Conservation (phyloP, 1,139 yeast genomes). For the Zygosaccharomyces sapae region DNA sequence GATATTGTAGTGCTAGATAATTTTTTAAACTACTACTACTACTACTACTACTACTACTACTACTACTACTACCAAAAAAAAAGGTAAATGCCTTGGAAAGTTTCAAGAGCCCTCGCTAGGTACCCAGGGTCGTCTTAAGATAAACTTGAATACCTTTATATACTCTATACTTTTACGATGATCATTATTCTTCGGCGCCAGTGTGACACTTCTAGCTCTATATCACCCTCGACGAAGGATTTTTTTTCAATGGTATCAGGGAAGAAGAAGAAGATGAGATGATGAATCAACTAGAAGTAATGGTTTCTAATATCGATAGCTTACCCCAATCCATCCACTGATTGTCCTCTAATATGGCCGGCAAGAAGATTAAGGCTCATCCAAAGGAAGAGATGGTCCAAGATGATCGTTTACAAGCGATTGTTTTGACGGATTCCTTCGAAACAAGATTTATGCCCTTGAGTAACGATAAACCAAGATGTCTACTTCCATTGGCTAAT, state of each 20-base stretch:
- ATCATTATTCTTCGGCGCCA: background rate
- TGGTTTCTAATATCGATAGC: slow-evolving; percentile 6
- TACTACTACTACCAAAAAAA: too few relatives aligned
- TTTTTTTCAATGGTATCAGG: slow-evolving; percentile 4
- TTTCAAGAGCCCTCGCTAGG: too few relatives aligned
- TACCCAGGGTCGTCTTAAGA: background rate
- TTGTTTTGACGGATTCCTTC: slow-evolving; percentile 89
- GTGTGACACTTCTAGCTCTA: background rate
- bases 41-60: too few relatives aligned
- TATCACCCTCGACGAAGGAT: slow-evolving; percentile 1
- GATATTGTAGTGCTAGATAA: background rate
- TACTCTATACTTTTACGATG: background rate
- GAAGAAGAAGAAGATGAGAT: slow-evolving; percentile 8
- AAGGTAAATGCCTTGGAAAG: too few relatives aligned
- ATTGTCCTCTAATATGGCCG: slow-evolving; percentile 18
- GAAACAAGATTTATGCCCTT: slow-evolving; percentile 90
- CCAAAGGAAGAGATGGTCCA: slow-evolving; percentile 51
- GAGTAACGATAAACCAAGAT: slow-evolving; percentile 78
- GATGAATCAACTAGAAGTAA: slow-evolving; percentile 15
- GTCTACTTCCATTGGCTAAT: slow-evolving; percentile 85
- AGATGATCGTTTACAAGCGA: slow-evolving; percentile 83
- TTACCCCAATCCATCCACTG: background rate
- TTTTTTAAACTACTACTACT: background rate
- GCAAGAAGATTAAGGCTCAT: slow-evolving; percentile 21
- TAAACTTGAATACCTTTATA: background rate